A percentile compares a stretch with the other conserved stretches of the same genome.
phyloP scores from a whole-genome alignment of 2,329 filamentous ascomycete genomes.

The Lecanoromycetidae sp. region DNA sequence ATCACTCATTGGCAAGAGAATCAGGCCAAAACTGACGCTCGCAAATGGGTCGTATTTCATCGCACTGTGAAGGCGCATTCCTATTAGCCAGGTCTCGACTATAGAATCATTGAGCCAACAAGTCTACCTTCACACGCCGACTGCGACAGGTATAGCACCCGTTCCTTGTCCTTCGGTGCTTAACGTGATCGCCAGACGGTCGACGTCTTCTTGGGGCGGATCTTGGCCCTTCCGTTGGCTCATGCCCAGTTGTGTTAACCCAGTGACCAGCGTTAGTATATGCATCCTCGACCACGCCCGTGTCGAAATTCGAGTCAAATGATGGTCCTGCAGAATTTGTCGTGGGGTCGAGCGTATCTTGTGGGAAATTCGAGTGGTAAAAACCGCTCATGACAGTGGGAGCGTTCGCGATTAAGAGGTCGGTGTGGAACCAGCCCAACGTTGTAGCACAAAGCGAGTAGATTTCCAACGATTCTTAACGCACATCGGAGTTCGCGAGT shows the following conservation, averaged over 20 bases:
- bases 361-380: not conserved
- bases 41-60: conserved; percentile 76
- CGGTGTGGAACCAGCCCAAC: not conserved
- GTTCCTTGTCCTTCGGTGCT: conserved; percentile 84
- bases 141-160: conserved; percentile 88
- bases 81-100: not conserved
- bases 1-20: not conserved
- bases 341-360: not conserved
- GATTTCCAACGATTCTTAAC: no score
- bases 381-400: conserved; percentile 3
- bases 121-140: conserved; percentile 61
- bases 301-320: not conserved
- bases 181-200: conserved; percentile 54
- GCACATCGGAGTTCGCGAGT: no score
- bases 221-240: not conserved
- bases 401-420: not conserved
- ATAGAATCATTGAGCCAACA: not conserved
- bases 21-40: conserved; percentile 43
- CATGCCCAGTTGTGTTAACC: not conserved
- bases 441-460: no score
- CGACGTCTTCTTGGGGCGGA: conserved; percentile 8
- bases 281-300: not conserved
- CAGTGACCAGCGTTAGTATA: conserved; percentile 1
- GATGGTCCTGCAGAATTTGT: not conserved
- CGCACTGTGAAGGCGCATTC: conserved; percentile 49